phyloP scores from a whole-genome alignment of 768 basidiomycete species.

The Lactifluus hygrophoroides region DNA sequence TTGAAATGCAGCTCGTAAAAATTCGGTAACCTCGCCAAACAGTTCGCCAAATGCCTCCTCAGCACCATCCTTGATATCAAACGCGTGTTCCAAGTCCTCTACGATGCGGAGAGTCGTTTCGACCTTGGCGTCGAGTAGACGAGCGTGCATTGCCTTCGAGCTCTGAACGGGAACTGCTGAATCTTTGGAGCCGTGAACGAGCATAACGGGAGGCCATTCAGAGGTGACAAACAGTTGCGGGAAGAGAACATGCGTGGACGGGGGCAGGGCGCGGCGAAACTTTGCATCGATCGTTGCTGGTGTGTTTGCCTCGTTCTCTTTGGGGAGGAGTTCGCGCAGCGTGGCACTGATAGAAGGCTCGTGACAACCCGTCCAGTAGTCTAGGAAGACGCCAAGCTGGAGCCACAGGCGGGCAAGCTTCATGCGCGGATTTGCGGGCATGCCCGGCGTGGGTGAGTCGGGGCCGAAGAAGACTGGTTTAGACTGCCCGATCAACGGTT shows the following conservation, averaged over 20 bases:
- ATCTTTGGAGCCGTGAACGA: constrained; percentile 43
- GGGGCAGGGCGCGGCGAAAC: constrained; percentile 23
- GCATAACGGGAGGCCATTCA: constrained; percentile 38
- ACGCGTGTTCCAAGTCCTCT: constrained; percentile 44
- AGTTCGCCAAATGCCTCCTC: constrained; percentile 35
- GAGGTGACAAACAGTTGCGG: constrained; percentile 36
- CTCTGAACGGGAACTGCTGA: constrained; percentile 37
- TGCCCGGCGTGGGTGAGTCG: constrained; percentile 43
- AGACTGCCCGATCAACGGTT: constrained; percentile 34
- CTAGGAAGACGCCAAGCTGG: constrained; percentile 48
- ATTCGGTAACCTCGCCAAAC: constrained; percentile 27
- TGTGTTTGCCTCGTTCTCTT: neutral
- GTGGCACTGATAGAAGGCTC: constrained; percentile 39
- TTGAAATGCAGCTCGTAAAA: constrained; percentile 20
- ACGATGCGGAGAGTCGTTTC: constrained; percentile 30
- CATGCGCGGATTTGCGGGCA: constrained; percentile 57
- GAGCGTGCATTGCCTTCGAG: constrained; percentile 30
- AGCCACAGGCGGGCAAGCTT: constrained; percentile 46
- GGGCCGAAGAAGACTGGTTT: constrained; percentile 38
- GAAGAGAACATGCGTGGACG: constrained; percentile 32
- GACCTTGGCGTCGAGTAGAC: constrained; percentile 33
- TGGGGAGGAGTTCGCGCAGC: constrained; percentile 27
- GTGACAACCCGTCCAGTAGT: constrained; percentile 45
- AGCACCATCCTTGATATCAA: constrained; percentile 41
- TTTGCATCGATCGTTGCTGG: neutral